Evolutionary conservation across 441 rosid genomes (phyloP).

Genomic region (Sinapis alba): DNA sequence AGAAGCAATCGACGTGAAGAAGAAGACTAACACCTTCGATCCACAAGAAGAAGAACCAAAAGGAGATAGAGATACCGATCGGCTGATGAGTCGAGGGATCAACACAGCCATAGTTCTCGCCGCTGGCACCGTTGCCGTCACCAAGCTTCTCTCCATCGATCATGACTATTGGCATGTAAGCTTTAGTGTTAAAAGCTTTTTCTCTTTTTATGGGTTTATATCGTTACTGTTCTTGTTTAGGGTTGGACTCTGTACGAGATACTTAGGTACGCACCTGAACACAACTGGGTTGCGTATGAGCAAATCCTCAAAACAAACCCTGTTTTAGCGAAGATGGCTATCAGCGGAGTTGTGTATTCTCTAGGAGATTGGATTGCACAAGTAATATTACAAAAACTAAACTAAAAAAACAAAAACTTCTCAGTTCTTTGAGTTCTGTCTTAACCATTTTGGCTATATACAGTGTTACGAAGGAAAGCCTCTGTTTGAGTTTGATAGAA

Average conservation of each 20-base stretch:
- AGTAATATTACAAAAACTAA: slow-evolving; percentile 41
- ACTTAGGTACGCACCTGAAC: slow-evolving; percentile 80
- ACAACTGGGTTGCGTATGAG: slow-evolving; percentile 94
- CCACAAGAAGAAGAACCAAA: slow-evolving; percentile 19
- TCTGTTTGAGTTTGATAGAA: neutral
- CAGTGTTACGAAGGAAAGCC: slow-evolving; percentile 88
- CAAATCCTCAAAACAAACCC: slow-evolving; percentile 86
- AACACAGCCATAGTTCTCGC: slow-evolving; percentile 87
- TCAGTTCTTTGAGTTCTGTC: neutral
- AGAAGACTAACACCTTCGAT: slow-evolving; percentile 29
- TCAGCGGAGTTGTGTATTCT: slow-evolving; percentile 86
- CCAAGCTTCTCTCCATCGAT: slow-evolving; percentile 79
- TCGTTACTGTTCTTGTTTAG: slow-evolving; percentile 40
- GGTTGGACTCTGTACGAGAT: slow-evolving; percentile 97
- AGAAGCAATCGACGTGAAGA: slow-evolving; percentile 47
- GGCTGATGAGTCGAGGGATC: slow-evolving; percentile 56
- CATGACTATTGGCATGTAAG: slow-evolving; percentile 98
- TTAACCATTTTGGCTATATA: slow-evolving; percentile 26
- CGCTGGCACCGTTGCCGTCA: slow-evolving; percentile 74
- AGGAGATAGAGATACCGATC: slow-evolving; percentile 35
- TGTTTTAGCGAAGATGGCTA: slow-evolving; percentile 96
- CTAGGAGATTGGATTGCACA: slow-evolving; percentile 99
- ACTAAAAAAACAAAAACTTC: neutral
- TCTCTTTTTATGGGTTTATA: slow-evolving; percentile 16
- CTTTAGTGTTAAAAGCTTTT: slow-evolving; percentile 25